Evolutionary conservation across 1,284 basidiomycete genomes (phyloP), one percentile per base, ranked within the genome.

Genomic region (Cutaneotrichosporon cyanovorans): DNA sequence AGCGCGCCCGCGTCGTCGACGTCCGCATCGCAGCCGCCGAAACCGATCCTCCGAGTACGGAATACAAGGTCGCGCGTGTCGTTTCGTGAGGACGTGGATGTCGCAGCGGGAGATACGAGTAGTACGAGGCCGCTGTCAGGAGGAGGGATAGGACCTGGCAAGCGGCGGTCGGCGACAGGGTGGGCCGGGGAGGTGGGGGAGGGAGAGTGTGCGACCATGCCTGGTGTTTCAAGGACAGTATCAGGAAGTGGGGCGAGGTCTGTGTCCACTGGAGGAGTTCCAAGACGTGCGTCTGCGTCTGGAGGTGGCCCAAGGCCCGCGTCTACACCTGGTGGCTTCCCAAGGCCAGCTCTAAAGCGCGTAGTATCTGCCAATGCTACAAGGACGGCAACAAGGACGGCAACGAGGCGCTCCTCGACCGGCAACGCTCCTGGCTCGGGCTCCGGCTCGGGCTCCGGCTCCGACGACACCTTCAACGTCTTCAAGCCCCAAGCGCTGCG

Each of bases 401-500:
- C 30, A 31, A 15, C 30, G 15, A 31, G 30, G 9, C 30, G 30
- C 9, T 31, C 9, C 30, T 31, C 30, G 15, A 31, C 9, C 30
- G 30, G 30, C 36, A 14, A 37, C 43, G 20, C 5, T 21, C 19
- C 12, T 25, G 15, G 38, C 12, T n/a, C n/a, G n/a, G 34, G 22
- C 25, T 5, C 21, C 28, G 19, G 28, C 45, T n/a, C n/a, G n/a
- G n/a, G n/a, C n/a, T n/a, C n/a, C n/a, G n/a, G n/a, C n/a, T n/a
- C n/a, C 22, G 36, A 34, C 30, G 50, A 47, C 36, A 15, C 35
- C 25, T 50, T 48, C 18, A 51, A 60, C 48, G 46, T 39, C 7
- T 60, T 57, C 43, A 20, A 35, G 4, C 54, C 58, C 0, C 47
- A 55, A 41, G 40, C 50, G 3, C 40, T 60, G 28, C 45, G 56